phyloP scores from a whole-genome alignment of 2,329 filamentous ascomycete genomes.

The Canariomyces notabilis region DNA sequence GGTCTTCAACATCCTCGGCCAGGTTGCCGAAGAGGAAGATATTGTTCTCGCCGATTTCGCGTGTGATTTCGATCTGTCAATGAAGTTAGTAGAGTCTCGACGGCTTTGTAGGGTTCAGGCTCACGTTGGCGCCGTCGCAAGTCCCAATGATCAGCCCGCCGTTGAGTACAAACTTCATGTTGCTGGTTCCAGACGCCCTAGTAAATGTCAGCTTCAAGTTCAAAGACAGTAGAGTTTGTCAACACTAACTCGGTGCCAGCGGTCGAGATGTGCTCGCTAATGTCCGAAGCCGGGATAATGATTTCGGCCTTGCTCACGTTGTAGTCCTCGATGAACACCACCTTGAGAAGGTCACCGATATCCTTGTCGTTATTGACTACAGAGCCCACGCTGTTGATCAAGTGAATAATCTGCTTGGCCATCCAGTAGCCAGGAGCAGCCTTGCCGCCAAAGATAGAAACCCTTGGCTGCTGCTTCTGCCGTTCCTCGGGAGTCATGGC shows the following conservation, averaged over 20 bases:
- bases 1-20: constrained; percentile 91
- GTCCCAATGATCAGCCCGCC: constrained; percentile 96
- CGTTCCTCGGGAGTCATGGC: constrained; percentile 74
- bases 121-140: constrained; percentile 93
- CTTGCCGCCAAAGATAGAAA: constrained; percentile 96
- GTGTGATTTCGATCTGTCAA: constrained; percentile 84
- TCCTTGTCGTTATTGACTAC: constrained; percentile 92
- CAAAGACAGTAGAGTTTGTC: not conserved
- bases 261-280: constrained; percentile 98
- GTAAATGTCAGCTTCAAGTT: not conserved
- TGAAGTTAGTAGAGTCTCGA: constrained; percentile 1
- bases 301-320: constrained; percentile 99
- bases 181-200: constrained; percentile 75
- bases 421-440: constrained; percentile 99
- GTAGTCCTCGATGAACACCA: constrained; percentile 96
- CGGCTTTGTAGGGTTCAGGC: constrained; percentile 30
- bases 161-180: constrained; percentile 99
- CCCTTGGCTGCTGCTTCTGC: constrained; percentile 80
- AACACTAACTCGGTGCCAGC: constrained; percentile 84
- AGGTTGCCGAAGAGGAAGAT: constrained; percentile 98
- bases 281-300: constrained; percentile 87
- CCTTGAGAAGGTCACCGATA: constrained; percentile 90
- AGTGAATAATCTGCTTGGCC: constrained; percentile 97
- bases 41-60: constrained; percentile 92
- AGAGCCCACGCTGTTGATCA: constrained; percentile 85